Conservation (phyloP, 2,329 filamentous ascomycete species). For the Fusarium neocosmosporiellum region DNA sequence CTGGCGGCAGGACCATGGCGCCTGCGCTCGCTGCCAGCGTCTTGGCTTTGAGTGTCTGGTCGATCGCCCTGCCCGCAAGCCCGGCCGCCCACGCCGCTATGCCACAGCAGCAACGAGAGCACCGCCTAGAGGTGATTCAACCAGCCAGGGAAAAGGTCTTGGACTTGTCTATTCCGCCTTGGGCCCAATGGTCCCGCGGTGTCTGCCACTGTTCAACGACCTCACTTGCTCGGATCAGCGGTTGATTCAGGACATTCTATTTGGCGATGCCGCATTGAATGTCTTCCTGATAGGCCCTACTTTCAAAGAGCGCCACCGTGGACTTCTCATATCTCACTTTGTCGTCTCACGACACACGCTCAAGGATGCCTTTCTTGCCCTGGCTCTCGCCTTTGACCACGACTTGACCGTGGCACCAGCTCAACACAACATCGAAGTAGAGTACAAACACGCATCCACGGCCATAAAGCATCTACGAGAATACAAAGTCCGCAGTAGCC, state of each 20-base stretch:
- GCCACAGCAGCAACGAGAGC: not conserved
- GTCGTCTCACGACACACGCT: slow-evolving; percentile 10
- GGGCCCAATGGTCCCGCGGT: not conserved
- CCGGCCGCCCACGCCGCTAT: slow-evolving; percentile 26
- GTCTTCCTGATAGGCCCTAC: slow-evolving; percentile 35
- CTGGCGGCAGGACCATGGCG: slow-evolving; percentile 10
- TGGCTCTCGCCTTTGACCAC: slow-evolving; percentile 21
- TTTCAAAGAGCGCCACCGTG: slow-evolving; percentile 32
- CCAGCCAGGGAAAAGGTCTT: not conserved
- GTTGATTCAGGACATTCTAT: slow-evolving; percentile 20
- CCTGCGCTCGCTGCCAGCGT: slow-evolving; percentile 39
- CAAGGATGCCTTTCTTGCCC: slow-evolving; percentile 33
- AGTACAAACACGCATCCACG: slow-evolving; percentile 28
- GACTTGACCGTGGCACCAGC: not conserved
- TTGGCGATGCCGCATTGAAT: slow-evolving; percentile 24
- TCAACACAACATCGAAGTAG: not conserved
- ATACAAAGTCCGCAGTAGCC: slow-evolving; percentile 11
- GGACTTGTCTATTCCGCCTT: not conserved
- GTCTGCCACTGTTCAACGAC: not conserved
- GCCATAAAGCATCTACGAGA: slow-evolving; percentile 29
- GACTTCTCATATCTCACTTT: slow-evolving; percentile 28
- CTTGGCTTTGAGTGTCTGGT: slow-evolving; percentile 31
- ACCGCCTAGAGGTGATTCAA: not conserved
- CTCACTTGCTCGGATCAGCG: slow-evolving; percentile 3
- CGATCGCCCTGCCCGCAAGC: slow-evolving; percentile 21